Conservation (phyloP, 2,329 filamentous ascomycete species). For the Alternaria arbusti region DNA sequence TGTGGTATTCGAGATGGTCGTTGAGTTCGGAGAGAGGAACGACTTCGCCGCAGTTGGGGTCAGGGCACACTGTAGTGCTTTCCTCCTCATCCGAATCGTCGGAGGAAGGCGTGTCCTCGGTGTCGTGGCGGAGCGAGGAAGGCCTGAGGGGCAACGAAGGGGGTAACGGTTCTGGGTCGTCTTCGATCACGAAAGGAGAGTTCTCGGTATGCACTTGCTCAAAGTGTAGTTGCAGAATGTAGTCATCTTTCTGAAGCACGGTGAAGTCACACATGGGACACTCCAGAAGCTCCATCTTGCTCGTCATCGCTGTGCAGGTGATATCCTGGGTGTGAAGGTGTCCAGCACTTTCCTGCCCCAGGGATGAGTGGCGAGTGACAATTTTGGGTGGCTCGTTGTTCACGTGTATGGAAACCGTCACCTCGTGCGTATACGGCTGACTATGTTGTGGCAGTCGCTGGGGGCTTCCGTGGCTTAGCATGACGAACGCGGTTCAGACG, state of each 20-base stretch:
- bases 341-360: conserved; percentile 1
- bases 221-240: conserved; percentile 49
- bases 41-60: conserved; percentile 52
- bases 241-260: conserved; percentile 35
- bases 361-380: background rate
- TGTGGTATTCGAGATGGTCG: conserved; percentile 56
- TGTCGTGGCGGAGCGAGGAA: conserved; percentile 24
- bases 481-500: conserved; percentile 11
- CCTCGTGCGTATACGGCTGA: conserved; percentile 7
- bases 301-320: conserved; percentile 20
- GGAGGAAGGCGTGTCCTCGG: conserved; percentile 34
- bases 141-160: conserved; percentile 28
- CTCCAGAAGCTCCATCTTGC: conserved; percentile 30
- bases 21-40: conserved; percentile 51
- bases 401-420: conserved; percentile 12
- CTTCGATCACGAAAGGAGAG: conserved; percentile 45
- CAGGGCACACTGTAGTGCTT: conserved; percentile 48
- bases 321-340: conserved; percentile 1
- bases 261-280: conserved; percentile 47
- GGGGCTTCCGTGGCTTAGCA: conserved; percentile 24
- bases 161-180: conserved; percentile 39
- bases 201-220: conserved; percentile 49
- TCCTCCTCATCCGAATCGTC: conserved; percentile 39
- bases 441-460: conserved; percentile 11
- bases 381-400: background rate